Evolutionary conservation across 768 basidiomycete genomes (phyloP), one percentile per base, ranked within the genome.

Genomic region (Suillus americanus): DNA sequence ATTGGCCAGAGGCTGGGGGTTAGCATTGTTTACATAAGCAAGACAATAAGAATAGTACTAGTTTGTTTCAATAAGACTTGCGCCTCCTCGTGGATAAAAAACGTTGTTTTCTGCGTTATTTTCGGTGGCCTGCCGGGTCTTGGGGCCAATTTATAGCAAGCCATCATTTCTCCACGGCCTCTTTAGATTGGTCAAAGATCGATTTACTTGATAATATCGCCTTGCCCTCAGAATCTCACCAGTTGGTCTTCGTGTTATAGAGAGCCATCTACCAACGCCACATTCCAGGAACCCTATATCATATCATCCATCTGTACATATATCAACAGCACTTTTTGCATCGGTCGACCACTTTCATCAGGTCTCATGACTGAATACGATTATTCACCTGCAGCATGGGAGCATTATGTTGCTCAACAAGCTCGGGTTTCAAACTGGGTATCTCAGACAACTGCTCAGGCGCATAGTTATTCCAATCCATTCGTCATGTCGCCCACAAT

Each of bases 311-410:
- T 53, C 61, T 61, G n/a, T 60, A 53, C 48, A 65, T 71, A 73
- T 68, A 68, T 71, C 63, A 45, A 40, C 16, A 35, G 20, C 30
- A 56, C 53, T 48, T 48, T 48, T 62, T 55, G 40, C 60, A 72
- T 63, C 60, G n/a, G 54, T 28, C 63, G 63, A 61, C 37, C 46
- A 56, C 33, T 51, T 53, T 62, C 66, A 35, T 20, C 38, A 23
- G 23, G 61, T 45, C 66, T 51, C 48, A 86, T 86, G 85, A 86
- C 85, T 35, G 85, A 86, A 72, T 86, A 86, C 81, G 85, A 86
- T 75, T 86, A 78, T 73, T 86, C 85, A 61, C 84, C 84, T 23
- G 84, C 82, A 69, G 85, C 84, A 35, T 76, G 80, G 68, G 78
- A 85, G 61, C 80, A 77, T 12, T 77, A 82, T 69, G 37, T 82